A percentile compares a stretch with the other conserved stretches of the same genome.
Conservation (phyloP, 139 green algal genomes). For the Auxenochlorella pyrenoidosa region DNA sequence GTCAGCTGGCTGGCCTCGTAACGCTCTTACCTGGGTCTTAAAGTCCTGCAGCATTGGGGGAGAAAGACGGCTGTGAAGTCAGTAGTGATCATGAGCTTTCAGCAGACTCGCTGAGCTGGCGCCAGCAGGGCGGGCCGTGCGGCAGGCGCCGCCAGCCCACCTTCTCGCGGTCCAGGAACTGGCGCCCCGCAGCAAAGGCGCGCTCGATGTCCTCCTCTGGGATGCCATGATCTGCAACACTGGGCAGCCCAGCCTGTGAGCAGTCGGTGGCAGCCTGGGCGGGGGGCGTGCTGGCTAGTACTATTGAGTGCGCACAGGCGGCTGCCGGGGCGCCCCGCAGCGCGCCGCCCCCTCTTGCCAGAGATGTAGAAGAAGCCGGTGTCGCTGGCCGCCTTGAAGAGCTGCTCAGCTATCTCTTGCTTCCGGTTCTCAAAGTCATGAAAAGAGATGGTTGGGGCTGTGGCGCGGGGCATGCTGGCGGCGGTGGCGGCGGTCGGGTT, state of each 20-base stretch:
- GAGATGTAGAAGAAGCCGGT: constrained; percentile 47
- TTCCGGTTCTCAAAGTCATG: constrained; percentile 36
- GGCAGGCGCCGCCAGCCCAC: neutral
- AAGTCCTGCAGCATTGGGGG: neutral
- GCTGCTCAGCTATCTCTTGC: constrained; percentile 39
- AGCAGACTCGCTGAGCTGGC: neutral
- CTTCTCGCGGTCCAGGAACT: constrained; percentile 33
- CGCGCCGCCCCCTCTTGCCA: neutral
- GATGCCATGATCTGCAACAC: constrained; percentile 43
- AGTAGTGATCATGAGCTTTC: too few relatives aligned
- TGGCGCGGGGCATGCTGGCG: neutral
- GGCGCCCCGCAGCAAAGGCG: constrained; percentile 10
- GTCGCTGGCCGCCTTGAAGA: constrained; percentile 6
- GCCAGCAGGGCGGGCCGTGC: neutral
- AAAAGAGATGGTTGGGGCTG: neutral
- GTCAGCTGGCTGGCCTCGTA: too few relatives aligned
- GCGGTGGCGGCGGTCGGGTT: constrained; percentile 5
- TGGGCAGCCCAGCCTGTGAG: neutral
- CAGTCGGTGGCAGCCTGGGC: neutral
- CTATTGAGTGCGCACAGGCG: neutral
- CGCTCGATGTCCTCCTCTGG: constrained; percentile 40
- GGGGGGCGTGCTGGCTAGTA: neutral
- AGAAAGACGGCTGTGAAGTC: too few relatives aligned
- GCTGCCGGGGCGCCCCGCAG: too few relatives aligned
- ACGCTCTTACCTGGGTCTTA: constrained; percentile 14